These are phyloP conservation scores for Tetrapyrgos nigripes DNA, from an alignment of 1,284 basidiomycete genomes.

Conservation along the genomic window DNA sequence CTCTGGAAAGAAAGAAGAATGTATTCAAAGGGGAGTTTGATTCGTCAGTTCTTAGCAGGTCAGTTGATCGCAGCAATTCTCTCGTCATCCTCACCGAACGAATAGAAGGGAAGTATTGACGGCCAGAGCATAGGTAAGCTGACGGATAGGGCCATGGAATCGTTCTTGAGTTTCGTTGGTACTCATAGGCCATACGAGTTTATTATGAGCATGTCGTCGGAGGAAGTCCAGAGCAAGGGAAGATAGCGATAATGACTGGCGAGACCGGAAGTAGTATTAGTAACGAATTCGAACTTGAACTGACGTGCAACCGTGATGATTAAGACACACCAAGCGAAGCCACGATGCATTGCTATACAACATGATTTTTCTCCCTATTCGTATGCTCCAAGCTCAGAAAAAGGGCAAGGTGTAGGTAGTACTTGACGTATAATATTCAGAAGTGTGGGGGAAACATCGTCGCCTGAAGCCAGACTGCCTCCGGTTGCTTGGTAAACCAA, in stretches of 20 bases:
- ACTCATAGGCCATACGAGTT: not conserved
- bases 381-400: too few species aligned
- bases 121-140: not conserved
- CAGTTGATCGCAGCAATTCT: too few species aligned
- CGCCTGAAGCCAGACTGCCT: conserved; percentile 4
- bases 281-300: too few species aligned
- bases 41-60: too few species aligned
- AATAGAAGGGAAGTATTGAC: conserved; percentile 3
- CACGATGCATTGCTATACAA: conserved; percentile 2
- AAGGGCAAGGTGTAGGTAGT: too few species aligned
- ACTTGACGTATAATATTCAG: not conserved
- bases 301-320: too few species aligned
- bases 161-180: not conserved
- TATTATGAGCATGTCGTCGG: not conserved
- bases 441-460: not conserved
- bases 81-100: conserved; percentile 9
- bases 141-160: not conserved
- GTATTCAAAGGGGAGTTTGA: too few species aligned
- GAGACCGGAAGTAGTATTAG: not conserved
- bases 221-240: conserved; percentile 1
- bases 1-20: too few species aligned
- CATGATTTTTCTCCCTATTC: not conserved
- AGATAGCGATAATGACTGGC: not conserved
- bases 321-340: not conserved
- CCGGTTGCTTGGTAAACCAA: conserved; percentile 8